These are phyloP conservation scores for Postia placenta DNA, from an alignment of 768 basidiomycete genomes.

Conservation along the genomic window DNA sequence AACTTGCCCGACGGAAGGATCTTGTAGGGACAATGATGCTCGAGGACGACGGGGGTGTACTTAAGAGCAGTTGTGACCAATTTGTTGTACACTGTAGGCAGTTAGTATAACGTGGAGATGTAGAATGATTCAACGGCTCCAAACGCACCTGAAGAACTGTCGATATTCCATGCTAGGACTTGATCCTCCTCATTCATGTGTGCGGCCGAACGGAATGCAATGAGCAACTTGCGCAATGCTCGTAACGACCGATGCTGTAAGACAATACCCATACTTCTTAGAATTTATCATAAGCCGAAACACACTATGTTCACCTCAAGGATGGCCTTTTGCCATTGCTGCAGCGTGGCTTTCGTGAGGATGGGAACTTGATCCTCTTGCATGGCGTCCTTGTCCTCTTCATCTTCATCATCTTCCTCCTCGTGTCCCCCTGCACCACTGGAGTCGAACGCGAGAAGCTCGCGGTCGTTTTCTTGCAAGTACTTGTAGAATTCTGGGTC, in stretches of 20 bases:
- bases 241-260: conserved; percentile 80
- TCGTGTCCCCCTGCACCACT: conserved; percentile 28
- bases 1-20: conserved; percentile 76
- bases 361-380: conserved; percentile 41
- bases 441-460: conserved; percentile 77
- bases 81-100: conserved; percentile 81
- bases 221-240: conserved; percentile 73
- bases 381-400: conserved; percentile 40
- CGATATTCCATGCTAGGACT: conserved; percentile 79
- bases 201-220: conserved; percentile 88
- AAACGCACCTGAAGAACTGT: conserved; percentile 63
- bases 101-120: background rate
- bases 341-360: conserved; percentile 64
- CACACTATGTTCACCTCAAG: conserved; percentile 53
- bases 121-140: background rate
- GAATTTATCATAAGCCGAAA: background rate
- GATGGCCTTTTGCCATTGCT: conserved; percentile 84
- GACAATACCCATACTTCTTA: background rate
- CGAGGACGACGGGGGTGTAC: conserved; percentile 86
- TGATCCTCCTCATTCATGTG: conserved; percentile 85
- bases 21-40: conserved; percentile 87
- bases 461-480: conserved; percentile 90
- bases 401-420: conserved; percentile 36
- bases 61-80: conserved; percentile 79
- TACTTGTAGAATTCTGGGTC: conserved; percentile 99